Conservation (phyloP, 2,329 filamentous ascomycete species). For the Epicoccum sorghinum region DNA sequence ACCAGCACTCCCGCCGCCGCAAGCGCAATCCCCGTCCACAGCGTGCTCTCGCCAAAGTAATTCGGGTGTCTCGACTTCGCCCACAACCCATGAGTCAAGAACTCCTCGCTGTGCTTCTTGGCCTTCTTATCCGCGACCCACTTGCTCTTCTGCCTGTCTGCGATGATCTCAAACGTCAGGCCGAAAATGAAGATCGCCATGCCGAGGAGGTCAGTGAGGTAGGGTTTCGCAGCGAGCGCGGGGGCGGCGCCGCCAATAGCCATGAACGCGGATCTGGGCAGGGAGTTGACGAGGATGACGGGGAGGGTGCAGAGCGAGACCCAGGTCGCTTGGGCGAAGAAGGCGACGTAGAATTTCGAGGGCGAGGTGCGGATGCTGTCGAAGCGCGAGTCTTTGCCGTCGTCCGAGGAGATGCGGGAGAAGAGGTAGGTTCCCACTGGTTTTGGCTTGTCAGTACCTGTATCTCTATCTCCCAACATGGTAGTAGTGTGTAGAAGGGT, state of each 20-base stretch:
- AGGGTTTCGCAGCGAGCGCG: slow-evolving; percentile 47
- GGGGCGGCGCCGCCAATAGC: slow-evolving; percentile 51
- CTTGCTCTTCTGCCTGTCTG: slow-evolving; percentile 67
- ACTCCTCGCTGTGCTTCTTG: slow-evolving; percentile 71
- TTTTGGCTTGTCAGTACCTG: no score
- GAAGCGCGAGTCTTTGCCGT: slow-evolving; percentile 67
- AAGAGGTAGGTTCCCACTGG: slow-evolving; percentile 70
- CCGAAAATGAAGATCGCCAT: slow-evolving; percentile 65
- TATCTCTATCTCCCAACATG: no score
- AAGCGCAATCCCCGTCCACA: slow-evolving; percentile 72
- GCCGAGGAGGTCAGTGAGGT: slow-evolving; percentile 62
- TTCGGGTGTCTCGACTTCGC: slow-evolving; percentile 68
- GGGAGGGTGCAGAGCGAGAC: slow-evolving; percentile 71
- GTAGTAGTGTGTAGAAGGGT: neutral
- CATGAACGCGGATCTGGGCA: slow-evolving; percentile 60
- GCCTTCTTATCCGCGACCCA: slow-evolving; percentile 67
- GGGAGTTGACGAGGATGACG: slow-evolving; percentile 67
- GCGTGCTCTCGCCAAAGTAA: slow-evolving; percentile 73
- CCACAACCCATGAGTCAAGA: slow-evolving; percentile 69
- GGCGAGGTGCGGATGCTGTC: slow-evolving; percentile 60
- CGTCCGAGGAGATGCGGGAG: slow-evolving; percentile 59
- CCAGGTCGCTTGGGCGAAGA: slow-evolving; percentile 70
- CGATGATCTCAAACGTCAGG: slow-evolving; percentile 64
- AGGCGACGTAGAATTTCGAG: slow-evolving; percentile 60
- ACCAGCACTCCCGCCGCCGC: slow-evolving; percentile 63